These are phyloP conservation scores for Hyaloscypha variabilis DNA, from an alignment of 495 filamentous ascomycete species.

Conservation along the genomic window DNA sequence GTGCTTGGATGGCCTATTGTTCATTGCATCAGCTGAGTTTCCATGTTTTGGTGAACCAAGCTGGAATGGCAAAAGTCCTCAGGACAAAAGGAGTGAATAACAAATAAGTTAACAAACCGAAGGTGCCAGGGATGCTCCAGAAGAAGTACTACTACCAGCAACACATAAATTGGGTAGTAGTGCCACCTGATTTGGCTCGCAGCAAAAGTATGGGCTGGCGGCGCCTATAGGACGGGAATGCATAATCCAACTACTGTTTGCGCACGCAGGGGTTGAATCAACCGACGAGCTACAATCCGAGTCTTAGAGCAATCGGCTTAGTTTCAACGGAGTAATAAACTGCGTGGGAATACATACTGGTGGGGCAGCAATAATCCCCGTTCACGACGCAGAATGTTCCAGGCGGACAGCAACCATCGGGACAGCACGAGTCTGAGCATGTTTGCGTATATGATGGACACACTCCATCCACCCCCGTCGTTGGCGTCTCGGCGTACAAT, in stretches of 20 bases:
- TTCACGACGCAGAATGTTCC: neutral
- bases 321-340: neutral
- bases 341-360: neutral
- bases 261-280: neutral
- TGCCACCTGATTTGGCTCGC: constrained; percentile 4
- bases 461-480: constrained; percentile 2
- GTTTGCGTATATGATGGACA: neutral
- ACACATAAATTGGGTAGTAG: constrained; percentile 5
- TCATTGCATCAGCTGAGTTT: too few relatives aligned
- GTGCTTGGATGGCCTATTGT: too few relatives aligned
- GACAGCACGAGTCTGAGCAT: constrained; percentile 8
- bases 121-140: too few relatives aligned
- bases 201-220: constrained; percentile 1
- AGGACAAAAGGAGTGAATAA: too few relatives aligned
- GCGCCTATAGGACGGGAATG: neutral
- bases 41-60: too few relatives aligned
- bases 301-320: neutral
- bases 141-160: too few relatives aligned
- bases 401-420: constrained; percentile 6
- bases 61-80: too few relatives aligned
- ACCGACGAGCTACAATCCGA: constrained; percentile 4
- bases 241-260: neutral
- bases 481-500: neutral
- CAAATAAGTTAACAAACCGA: too few relatives aligned
- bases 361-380: constrained; percentile 7